phyloP scores from a whole-genome alignment of 306 rosid species.

The Cicer bijugum region DNA sequence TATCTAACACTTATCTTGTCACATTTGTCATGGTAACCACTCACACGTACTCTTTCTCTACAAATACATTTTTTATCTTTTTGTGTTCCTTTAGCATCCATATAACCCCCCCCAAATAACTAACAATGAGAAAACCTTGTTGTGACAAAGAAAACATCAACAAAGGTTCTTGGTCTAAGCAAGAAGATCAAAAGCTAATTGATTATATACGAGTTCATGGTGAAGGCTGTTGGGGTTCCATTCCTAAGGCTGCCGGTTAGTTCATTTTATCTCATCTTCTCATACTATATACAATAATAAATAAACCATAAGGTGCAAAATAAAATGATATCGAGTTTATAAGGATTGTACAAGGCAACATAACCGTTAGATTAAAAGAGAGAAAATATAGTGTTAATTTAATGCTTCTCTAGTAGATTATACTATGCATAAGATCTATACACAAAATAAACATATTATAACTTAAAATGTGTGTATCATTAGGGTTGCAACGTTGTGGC shows the following conservation, averaged over 20 bases:
- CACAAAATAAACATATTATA: not conserved
- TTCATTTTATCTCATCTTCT: not conserved
- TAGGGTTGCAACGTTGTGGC: constrained; percentile 75
- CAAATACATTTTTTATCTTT: constrained; percentile 11
- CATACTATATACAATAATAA: not conserved
- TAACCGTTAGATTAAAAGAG: not conserved
- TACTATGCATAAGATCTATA: not conserved
- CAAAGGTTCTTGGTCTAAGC: constrained; percentile 81
- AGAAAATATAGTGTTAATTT: not conserved
- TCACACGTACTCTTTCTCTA: constrained; percentile 7
- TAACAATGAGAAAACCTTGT: constrained; percentile 67
- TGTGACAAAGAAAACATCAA: constrained; percentile 64
- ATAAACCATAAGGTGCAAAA: not conserved
- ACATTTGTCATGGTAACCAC: constrained; percentile 13
- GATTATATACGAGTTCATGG: constrained; percentile 65
- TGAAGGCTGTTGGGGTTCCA: constrained; percentile 75
- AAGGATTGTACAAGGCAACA: not conserved
- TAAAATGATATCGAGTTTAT: no score
- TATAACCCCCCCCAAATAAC: not conserved
- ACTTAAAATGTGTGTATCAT: not conserved
- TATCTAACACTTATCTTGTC: constrained; percentile 41
- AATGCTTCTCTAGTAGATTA: not conserved
- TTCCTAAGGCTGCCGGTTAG: constrained; percentile 76
- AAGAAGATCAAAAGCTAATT: constrained; percentile 73
- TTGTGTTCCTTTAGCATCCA: constrained; percentile 5